Conservation (phyloP, 2,329 filamentous ascomycete species). For the Fusarium sp. region DNA sequence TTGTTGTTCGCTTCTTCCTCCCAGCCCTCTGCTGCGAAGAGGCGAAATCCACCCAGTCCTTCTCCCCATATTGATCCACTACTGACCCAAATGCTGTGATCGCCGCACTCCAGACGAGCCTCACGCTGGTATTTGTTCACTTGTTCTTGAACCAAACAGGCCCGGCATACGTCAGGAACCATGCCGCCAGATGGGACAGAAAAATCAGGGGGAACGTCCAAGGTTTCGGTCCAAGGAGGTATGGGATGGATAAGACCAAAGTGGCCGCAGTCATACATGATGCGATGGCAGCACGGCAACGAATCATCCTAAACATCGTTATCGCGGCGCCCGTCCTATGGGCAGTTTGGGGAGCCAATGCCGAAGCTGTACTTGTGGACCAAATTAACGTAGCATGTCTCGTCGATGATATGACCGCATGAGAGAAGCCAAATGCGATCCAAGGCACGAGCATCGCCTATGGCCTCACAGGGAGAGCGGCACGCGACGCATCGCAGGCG, state of each 20-base stretch:
- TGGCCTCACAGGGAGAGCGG: conserved; percentile 22
- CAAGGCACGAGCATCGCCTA: background rate
- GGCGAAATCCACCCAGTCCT: background rate
- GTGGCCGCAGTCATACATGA: conserved; percentile 35
- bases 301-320: conserved; percentile 19
- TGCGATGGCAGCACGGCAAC: conserved; percentile 22
- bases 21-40: background rate
- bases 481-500: conserved; percentile 33
- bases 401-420: conserved; percentile 40
- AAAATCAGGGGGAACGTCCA: conserved; percentile 1
- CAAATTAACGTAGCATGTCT: conserved; percentile 26
- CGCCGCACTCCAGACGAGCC: background rate
- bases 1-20: background rate
- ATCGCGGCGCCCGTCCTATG: conserved; percentile 26
- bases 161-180: conserved; percentile 21
- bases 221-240: background rate
- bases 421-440: conserved; percentile 21
- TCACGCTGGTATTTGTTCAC: conserved; percentile 26
- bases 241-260: background rate
- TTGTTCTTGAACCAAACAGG: conserved; percentile 13
- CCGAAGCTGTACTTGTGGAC: background rate
- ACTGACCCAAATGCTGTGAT: conserved; percentile 3
- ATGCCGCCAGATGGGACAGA: background rate
- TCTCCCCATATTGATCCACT: conserved; percentile 8
- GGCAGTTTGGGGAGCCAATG: conserved; percentile 11